Conservation (phyloP, 2,329 filamentous ascomycete genomes). For the Clathrospora elynae region DNA sequence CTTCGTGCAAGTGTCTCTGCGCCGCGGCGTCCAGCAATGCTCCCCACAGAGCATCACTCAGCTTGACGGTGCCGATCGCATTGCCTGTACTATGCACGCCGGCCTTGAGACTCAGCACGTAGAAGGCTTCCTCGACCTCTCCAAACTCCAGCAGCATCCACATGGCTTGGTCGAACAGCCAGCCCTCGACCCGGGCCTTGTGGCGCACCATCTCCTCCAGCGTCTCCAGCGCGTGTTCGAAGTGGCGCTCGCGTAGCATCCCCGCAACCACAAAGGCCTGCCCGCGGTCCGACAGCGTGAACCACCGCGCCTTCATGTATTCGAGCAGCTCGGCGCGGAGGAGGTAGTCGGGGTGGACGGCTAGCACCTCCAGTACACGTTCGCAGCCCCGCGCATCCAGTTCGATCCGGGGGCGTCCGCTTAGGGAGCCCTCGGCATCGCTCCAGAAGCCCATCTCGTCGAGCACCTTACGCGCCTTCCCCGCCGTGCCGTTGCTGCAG, state of each 20-base stretch:
- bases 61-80: conserved; percentile 29
- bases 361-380: conserved; percentile 71
- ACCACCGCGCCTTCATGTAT: conserved; percentile 76
- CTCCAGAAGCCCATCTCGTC: conserved; percentile 66
- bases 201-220: conserved; percentile 69
- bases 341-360: conserved; percentile 84
- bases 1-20: conserved; percentile 65
- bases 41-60: conserved; percentile 67
- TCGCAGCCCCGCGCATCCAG: conserved; percentile 72
- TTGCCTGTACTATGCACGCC: conserved; percentile 19
- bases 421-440: neutral
- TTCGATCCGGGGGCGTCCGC: conserved; percentile 59
- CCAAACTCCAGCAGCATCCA: conserved; percentile 72
- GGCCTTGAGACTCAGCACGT: conserved; percentile 60
- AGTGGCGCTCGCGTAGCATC: conserved; percentile 77
- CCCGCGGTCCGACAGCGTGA: conserved; percentile 64
- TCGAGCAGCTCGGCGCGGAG: conserved; percentile 72
- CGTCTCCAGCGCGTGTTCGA: conserved; percentile 76
- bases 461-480: conserved; percentile 66
- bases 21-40: conserved; percentile 78
- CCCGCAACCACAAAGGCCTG: conserved; percentile 73
- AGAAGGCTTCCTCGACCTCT: conserved; percentile 78
- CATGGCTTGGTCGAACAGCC: conserved; percentile 80
- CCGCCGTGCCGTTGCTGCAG: conserved; percentile 67
- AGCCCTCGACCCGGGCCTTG: conserved; percentile 63